Percentiles rank a stretch among this genome's conserved stretches.
phyloP scores from a whole-genome alignment of 495 filamentous ascomycete species.

The Chaetomidium leptoderma region DNA sequence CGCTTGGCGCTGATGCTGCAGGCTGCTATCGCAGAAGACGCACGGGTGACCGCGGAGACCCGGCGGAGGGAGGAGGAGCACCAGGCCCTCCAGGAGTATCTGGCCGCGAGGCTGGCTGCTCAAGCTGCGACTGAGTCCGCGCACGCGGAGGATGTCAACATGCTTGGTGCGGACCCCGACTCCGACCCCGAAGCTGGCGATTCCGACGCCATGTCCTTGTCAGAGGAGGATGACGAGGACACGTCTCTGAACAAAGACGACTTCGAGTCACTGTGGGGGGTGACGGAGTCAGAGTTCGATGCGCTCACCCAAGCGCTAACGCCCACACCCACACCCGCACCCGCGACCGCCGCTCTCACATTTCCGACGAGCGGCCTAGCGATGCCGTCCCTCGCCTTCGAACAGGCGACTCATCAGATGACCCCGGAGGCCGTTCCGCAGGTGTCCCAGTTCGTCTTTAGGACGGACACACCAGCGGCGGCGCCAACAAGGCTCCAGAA shows the following conservation, averaged over 20 bases:
- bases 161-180: not conserved
- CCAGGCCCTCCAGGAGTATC: not conserved
- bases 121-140: not conserved
- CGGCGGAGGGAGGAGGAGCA: not conserved
- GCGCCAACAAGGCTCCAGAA: not conserved
- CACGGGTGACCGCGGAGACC: no score
- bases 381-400: not conserved
- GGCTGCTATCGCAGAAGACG: not conserved
- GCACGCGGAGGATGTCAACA: not conserved
- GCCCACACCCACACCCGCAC: not conserved
- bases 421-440: not conserved
- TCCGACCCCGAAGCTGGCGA: not conserved
- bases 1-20: not conserved
- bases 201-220: not conserved
- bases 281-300: not conserved
- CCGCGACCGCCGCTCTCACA: not conserved
- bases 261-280: not conserved
- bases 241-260: not conserved
- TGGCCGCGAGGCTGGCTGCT: not conserved
- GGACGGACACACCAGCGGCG: not conserved
- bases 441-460: not conserved
- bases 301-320: not conserved
- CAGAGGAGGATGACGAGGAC: not conserved
- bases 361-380: not conserved
- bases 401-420: not conserved